These are phyloP conservation scores for Haematococcus sp. DNA, from an alignment of 139 green algal genomes.

Conservation along the genomic window DNA sequence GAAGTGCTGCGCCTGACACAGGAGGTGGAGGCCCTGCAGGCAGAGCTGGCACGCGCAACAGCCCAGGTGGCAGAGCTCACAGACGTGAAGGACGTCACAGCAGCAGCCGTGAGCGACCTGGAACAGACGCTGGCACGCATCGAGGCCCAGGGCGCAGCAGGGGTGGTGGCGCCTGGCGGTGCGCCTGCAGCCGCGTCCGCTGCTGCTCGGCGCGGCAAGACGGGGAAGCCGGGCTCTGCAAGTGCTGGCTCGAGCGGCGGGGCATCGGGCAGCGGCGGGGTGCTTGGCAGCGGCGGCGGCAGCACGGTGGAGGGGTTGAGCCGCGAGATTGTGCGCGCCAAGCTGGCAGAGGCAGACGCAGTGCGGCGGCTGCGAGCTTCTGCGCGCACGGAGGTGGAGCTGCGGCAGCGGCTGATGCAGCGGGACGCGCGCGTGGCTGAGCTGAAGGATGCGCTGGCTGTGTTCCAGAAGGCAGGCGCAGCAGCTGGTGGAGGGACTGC, in stretches of 20 bases:
- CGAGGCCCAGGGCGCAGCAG: slow-evolving; percentile 16
- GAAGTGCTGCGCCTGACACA: slow-evolving; percentile 16
- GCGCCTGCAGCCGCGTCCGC: no score
- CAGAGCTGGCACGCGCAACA: background rate
- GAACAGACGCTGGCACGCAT: slow-evolving; percentile 49
- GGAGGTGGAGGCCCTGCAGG: slow-evolving; percentile 26
- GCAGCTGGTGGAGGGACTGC: background rate
- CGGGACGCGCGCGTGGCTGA: slow-evolving; percentile 6
- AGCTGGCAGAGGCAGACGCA: slow-evolving; percentile 60
- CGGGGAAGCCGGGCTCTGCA: no score
- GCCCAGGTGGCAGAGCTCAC: slow-evolving; percentile 36
- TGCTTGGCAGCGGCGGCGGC: background rate
- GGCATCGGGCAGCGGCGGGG: background rate
- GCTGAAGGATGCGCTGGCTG: slow-evolving; percentile 6
- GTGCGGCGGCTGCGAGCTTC: slow-evolving; percentile 48
- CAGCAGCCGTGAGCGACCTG: slow-evolving; percentile 41
- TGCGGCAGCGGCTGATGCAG: slow-evolving; percentile 15
- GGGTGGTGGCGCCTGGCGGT: background rate
- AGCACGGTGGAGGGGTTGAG: slow-evolving; percentile 34
- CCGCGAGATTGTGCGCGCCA: slow-evolving; percentile 54
- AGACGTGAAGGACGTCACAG: slow-evolving; percentile 46
- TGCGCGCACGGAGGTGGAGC: slow-evolving; percentile 15
- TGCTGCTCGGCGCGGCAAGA: no score
- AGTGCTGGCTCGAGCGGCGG: no score
- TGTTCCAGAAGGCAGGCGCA: background rate